Evolutionary conservation across 1,139 yeast genomes (phyloP), one percentile per base, ranked within the genome.

Genomic region (Yamadazyma songkhlaensis): DNA sequence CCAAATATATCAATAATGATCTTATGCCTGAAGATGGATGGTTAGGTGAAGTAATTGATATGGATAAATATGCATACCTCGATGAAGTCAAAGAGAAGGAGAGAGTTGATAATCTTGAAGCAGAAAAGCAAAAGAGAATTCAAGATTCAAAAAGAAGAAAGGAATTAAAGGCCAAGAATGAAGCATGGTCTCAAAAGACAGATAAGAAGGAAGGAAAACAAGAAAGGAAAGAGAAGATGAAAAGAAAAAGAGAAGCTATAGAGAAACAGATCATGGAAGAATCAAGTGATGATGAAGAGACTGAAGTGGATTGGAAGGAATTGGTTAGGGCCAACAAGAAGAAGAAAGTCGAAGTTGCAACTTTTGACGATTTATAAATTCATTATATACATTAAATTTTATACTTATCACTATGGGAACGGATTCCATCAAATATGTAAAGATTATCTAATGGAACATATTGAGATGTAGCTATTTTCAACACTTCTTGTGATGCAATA

Each of bases 241-340:
- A 77, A 60, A 53, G 81, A 46, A 74, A 80, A 56, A 66, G 86
- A 57, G 78, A 84, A 57, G 78, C 79, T 6, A 74, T 77, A 29
- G 86, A 80, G 55, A 75, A 65, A 54, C 77, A 69, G 59, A 61
- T 75, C 37, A 66, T 64, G 63, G 69, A 72, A 39, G 76, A 71
- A 31, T 46, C 70, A 41, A 53, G 72, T 3, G 68, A 41, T 15
- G 73, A 67, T 24, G 79, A 79, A 15, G 84, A 79, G 25, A 62
- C 69, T 1, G 74, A 70, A 40, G 75, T 67, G 24, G 98, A 92
- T 60, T 92, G 98, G 98, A 92, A 92, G 62, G 94, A 86, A 31
- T 55, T 84, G 30, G 83, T 90, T 1, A 67, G 79, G 46, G 74
- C 73, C 35, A 80, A 72, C 46, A 88, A 87, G 55, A 79, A 73